Evolutionary conservation across 768 basidiomycete species (phyloP).

Genomic region (Lactifluus piperatus): DNA sequence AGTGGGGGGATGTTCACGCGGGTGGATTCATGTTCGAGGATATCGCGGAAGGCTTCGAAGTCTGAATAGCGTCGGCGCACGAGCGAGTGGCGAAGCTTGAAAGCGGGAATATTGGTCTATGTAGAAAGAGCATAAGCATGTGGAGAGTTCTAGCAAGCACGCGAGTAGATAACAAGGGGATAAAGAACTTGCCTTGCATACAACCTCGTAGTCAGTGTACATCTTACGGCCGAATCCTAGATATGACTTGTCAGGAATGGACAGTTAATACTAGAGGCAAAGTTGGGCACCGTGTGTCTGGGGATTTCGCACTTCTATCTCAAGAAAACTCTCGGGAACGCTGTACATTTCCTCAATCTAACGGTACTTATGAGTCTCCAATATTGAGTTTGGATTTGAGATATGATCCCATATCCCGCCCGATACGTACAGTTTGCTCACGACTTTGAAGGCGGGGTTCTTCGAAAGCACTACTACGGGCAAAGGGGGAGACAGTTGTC

Average conservation of each 20-base stretch:
- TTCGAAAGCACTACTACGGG: conserved; percentile 33
- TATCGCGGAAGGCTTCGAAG: conserved; percentile 89
- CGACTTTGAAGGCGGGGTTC: conserved; percentile 30
- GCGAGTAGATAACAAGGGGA: neutral
- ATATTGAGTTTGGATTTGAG: neutral
- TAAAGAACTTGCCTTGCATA: conserved; percentile 69
- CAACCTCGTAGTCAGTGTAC: conserved; percentile 99
- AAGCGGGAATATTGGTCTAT: conserved; percentile 97
- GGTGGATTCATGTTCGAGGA: conserved; percentile 93
- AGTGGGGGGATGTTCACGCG: conserved; percentile 96
- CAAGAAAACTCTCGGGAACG: conserved; percentile 92
- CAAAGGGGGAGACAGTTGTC: conserved; percentile 36
- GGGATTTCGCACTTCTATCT: conserved; percentile 95
- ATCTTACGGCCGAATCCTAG: conserved; percentile 94
- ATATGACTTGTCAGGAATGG: neutral
- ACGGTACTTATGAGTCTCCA: conserved; percentile 9
- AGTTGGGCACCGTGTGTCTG: conserved; percentile 79
- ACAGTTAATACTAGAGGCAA: neutral
- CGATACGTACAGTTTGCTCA: conserved; percentile 32
- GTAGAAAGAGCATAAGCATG: neutral
- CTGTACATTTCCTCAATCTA: conserved; percentile 99
- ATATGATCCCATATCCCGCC: neutral
- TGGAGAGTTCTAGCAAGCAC: neutral
- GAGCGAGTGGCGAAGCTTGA: conserved; percentile 73
- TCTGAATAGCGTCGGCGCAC: conserved; percentile 60